Percentiles rank a stretch among this genome's conserved stretches.
These are phyloP conservation scores for Vitis rotundifolia DNA, from an alignment of 164 flowering plant genomes.

Conservation along the genomic window DNA sequence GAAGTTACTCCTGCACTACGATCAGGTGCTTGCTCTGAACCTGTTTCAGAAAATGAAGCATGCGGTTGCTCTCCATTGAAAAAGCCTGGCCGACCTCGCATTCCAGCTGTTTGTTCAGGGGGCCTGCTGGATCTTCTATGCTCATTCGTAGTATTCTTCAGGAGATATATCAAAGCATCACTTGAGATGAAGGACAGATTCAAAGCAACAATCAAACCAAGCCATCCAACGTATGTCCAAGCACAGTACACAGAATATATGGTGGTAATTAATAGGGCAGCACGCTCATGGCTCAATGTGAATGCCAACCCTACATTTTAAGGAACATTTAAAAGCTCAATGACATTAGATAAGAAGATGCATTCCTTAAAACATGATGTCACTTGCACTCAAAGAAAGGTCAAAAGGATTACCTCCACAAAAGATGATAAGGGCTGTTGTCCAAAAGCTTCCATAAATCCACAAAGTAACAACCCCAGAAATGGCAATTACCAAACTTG, in stretches of 20 bases:
- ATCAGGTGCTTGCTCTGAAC: conserved; percentile 49
- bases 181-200: conserved; percentile 89
- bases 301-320: conserved; percentile 74
- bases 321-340: conserved; percentile 6
- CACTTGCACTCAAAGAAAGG: not conserved
- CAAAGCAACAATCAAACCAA: conserved; percentile 68
- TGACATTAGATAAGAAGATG: not conserved
- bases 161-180: conserved; percentile 72
- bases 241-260: conserved; percentile 77
- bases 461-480: conserved; percentile 61
- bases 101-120: conserved; percentile 47
- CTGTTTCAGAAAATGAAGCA: conserved; percentile 46
- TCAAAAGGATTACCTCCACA: conserved; percentile 58
- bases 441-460: conserved; percentile 97
- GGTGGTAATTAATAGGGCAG: conserved; percentile 65
- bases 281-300: conserved; percentile 54
- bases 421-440: conserved; percentile 51
- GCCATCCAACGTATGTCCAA: conserved; percentile 82
- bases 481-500: conserved; percentile 46
- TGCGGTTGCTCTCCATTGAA: conserved; percentile 40
- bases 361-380: not conserved
- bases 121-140: conserved; percentile 36
- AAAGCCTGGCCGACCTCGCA: conserved; percentile 39
- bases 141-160: conserved; percentile 60
- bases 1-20: conserved; percentile 76